Evolutionary conservation across 2,329 filamentous ascomycete species (phyloP).

Genomic region (Amesomyces nigricolor): DNA sequence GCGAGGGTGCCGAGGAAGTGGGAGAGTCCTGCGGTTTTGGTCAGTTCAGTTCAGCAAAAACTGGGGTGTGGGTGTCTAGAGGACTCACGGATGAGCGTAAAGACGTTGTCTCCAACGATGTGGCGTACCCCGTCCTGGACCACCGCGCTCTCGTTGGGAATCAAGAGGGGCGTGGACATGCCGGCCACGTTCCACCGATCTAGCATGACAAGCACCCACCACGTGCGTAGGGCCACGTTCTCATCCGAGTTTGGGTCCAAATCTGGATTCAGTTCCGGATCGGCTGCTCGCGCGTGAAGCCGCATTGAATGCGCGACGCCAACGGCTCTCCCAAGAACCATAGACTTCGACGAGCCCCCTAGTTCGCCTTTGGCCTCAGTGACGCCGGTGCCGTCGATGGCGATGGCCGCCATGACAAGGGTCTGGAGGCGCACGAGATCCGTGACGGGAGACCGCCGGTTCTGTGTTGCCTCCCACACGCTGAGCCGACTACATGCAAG

Average conservation of each 20-base stretch:
- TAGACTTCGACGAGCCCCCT: conserved; percentile 43
- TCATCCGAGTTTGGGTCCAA: conserved; percentile 55
- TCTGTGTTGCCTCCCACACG: conserved; percentile 45
- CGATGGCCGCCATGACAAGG: conserved; percentile 59
- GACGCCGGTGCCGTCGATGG: conserved; percentile 53
- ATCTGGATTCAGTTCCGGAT: conserved; percentile 37
- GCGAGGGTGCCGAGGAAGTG: conserved; percentile 43
- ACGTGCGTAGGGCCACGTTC: conserved; percentile 57
- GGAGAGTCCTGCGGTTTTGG: conserved; percentile 21
- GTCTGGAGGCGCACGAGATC: conserved; percentile 61
- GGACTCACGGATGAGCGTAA: conserved; percentile 59
- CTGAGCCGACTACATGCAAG: conserved; percentile 43
- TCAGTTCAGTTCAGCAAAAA: not conserved
- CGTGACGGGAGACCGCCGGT: conserved; percentile 34
- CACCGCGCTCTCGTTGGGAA: conserved; percentile 57
- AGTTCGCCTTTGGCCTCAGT: conserved; percentile 36
- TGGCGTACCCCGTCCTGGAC: conserved; percentile 53
- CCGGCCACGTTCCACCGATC: conserved; percentile 70
- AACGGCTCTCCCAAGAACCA: conserved; percentile 60
- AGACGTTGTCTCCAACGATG: conserved; percentile 58
- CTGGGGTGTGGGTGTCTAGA: not conserved
- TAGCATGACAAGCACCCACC: conserved; percentile 67
- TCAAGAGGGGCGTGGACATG: conserved; percentile 55
- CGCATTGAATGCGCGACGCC: conserved; percentile 59
- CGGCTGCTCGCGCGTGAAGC: conserved; percentile 43